Percentiles rank a stretch among this genome's conserved stretches.
These are phyloP conservation scores for Alternaria gansuensis DNA, from an alignment of 2,329 filamentous ascomycete genomes.

Conservation along the genomic window DNA sequence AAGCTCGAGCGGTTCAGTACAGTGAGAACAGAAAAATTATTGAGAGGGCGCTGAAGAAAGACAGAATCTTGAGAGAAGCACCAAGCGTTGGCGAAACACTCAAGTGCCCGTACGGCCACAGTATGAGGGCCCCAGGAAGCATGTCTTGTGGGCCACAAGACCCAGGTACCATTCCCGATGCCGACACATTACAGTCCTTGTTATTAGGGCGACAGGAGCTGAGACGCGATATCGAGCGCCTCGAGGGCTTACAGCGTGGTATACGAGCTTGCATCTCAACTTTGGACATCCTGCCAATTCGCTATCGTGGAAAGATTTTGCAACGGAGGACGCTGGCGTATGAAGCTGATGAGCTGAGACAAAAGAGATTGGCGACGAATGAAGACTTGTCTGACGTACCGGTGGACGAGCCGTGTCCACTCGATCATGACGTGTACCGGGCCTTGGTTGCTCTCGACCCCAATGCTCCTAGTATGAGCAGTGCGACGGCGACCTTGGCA, in stretches of 20 bases:
- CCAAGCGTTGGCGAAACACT: neutral
- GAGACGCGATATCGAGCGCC: constrained; percentile 11
- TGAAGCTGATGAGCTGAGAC: rapidly evolving
- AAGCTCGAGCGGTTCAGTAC: neutral
- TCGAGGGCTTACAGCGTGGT: neutral
- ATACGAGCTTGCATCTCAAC: neutral
- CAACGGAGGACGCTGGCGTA: neutral
- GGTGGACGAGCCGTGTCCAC: neutral
- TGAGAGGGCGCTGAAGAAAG: neutral
- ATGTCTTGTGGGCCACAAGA: neutral
- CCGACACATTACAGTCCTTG: neutral
- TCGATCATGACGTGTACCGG: neutral
- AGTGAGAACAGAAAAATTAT: neutral
- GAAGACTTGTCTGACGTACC: neutral
- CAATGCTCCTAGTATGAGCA: neutral
- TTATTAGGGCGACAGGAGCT: constrained; percentile 7
- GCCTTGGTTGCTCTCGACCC: neutral
- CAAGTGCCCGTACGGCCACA: neutral
- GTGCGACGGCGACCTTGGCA: neutral
- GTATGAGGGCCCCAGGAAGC: neutral
- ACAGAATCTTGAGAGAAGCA: neutral
- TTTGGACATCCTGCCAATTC: neutral
- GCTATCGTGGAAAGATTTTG: neutral
- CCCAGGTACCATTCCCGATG: neutral
- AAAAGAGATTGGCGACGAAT: neutral